A percentile compares a stretch with the other conserved stretches of the same genome.
phyloP scores from a whole-genome alignment of 2,329 filamentous ascomycete species.

The Thielaviopsis euricoi region DNA sequence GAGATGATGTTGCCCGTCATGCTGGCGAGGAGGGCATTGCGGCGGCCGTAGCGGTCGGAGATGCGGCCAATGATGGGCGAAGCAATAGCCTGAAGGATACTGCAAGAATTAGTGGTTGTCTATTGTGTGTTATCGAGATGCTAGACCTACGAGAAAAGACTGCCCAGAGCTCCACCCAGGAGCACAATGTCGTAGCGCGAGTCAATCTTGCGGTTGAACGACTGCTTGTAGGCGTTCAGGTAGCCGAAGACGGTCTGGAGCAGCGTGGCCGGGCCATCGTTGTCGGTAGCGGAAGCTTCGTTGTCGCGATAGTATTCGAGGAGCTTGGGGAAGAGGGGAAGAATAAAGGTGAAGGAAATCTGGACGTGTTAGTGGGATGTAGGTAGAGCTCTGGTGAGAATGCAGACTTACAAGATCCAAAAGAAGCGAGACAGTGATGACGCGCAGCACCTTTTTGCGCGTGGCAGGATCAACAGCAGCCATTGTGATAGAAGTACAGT shows the following conservation, averaged over 20 bases:
- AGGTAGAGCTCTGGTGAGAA: neutral
- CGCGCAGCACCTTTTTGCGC: slow-evolving; percentile 68
- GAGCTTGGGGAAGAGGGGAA: slow-evolving; percentile 87
- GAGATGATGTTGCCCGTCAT: slow-evolving; percentile 90
- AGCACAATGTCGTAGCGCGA: slow-evolving; percentile 94
- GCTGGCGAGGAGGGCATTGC: slow-evolving; percentile 72
- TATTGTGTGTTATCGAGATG: neutral
- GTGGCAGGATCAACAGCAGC: slow-evolving; percentile 32
- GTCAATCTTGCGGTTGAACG: slow-evolving; percentile 83
- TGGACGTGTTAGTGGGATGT: slow-evolving; percentile 21
- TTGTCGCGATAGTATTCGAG: slow-evolving; percentile 89
- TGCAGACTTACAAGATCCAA: slow-evolving; percentile 60
- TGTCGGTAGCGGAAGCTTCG: slow-evolving; percentile 40
- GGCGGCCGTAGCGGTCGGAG: slow-evolving; percentile 75
- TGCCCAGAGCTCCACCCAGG: slow-evolving; percentile 82
- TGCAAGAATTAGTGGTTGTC: slow-evolving; percentile 19
- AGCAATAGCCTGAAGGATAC: slow-evolving; percentile 77
- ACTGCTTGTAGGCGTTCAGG: slow-evolving; percentile 86
- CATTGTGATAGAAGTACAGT: slow-evolving; percentile 20
- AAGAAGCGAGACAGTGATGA: slow-evolving; percentile 77
- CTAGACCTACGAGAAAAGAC: slow-evolving; percentile 53
- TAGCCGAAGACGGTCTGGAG: slow-evolving; percentile 66
- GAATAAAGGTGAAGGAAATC: slow-evolving; percentile 98
- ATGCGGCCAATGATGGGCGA: slow-evolving; percentile 81
- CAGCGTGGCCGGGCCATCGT: slow-evolving; percentile 40